phyloP scores from a whole-genome alignment of 805 yeast species.

The Starmerella powellii region DNA sequence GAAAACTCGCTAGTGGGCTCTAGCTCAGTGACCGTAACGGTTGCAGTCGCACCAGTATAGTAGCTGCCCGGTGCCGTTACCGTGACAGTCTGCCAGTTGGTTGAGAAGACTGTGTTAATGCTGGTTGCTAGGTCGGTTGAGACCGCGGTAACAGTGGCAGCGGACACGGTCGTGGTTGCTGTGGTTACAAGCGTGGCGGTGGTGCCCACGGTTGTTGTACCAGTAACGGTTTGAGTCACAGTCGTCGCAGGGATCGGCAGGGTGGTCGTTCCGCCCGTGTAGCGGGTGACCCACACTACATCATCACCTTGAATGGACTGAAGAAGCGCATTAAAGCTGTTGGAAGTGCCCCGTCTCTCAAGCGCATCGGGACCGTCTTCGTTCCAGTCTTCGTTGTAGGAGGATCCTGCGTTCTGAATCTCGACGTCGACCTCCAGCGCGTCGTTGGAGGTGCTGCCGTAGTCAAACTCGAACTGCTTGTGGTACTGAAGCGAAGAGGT shows the following conservation, averaged over 20 bases:
- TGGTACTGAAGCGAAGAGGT: not conserved
- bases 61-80: too few relatives aligned
- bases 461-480: slow-evolving; percentile 6
- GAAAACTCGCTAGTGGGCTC: too few relatives aligned
- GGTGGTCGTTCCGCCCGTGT: not conserved
- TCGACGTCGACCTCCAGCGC: slow-evolving; percentile 9
- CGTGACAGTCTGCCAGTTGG: too few relatives aligned
- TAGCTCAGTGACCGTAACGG: too few relatives aligned
- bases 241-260: not conserved
- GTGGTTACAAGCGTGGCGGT: too few relatives aligned
- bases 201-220: not conserved
- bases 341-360: too few relatives aligned
- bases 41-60: too few relatives aligned
- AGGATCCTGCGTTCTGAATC: not conserved
- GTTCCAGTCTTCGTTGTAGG: not conserved
- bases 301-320: not conserved
- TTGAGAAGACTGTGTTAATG: too few relatives aligned
- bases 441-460: slow-evolving; percentile 5
- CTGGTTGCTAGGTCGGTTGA: too few relatives aligned
- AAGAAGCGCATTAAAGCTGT: not conserved
- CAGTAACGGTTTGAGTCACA: not conserved
- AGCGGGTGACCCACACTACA: slow-evolving; percentile 7
- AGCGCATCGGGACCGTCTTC: too few relatives aligned
- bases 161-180: too few relatives aligned
- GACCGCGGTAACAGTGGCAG: too few relatives aligned